Evolutionary conservation across 148 eudicot genomes (phyloP).

Genomic region (Limonium bicolor): DNA sequence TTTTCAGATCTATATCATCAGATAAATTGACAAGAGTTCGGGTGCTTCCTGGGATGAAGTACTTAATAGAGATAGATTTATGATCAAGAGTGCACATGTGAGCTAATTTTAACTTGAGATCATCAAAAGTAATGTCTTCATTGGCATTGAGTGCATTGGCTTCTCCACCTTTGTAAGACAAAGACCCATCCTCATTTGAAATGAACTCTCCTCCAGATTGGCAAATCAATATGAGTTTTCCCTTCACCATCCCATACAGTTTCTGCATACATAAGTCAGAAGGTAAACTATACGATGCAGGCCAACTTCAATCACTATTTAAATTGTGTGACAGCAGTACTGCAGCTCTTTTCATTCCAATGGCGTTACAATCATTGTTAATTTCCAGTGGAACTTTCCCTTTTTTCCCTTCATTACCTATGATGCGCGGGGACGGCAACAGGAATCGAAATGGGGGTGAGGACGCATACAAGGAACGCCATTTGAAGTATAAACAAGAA

Average conservation of each 20-base stretch:
- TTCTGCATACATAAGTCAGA: too few relatives aligned
- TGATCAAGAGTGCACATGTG: conserved; percentile 5
- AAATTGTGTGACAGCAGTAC: too few relatives aligned
- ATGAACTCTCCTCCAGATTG: conserved; percentile 5
- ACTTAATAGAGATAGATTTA: conserved; percentile 3
- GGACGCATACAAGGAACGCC: too few relatives aligned
- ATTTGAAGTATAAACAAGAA: too few relatives aligned
- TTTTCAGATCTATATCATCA: conserved; percentile 1
- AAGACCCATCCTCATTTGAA: background rate
- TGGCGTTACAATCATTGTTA: too few relatives aligned
- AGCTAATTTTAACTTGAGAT: conserved; percentile 6
- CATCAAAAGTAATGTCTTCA: conserved; percentile 2
- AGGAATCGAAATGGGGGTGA: too few relatives aligned
- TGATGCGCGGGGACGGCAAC: too few relatives aligned
- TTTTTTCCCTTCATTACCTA: too few relatives aligned
- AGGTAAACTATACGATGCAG: too few relatives aligned
- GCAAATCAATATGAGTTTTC: conserved; percentile 5
- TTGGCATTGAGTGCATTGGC: conserved; percentile 4
- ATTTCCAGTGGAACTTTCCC: too few relatives aligned
- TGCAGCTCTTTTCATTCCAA: too few relatives aligned
- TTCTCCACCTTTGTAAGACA: conserved; percentile 5
- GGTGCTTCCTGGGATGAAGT: conserved; percentile 4
- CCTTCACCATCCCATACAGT: conserved; percentile 4
- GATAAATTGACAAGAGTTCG: conserved; percentile 3
- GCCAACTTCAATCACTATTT: too few relatives aligned